A percentile compares a stretch with the other conserved stretches of the same genome.
Conservation (phyloP, 2,329 filamentous ascomycete genomes). For the Claviceps sp. region DNA sequence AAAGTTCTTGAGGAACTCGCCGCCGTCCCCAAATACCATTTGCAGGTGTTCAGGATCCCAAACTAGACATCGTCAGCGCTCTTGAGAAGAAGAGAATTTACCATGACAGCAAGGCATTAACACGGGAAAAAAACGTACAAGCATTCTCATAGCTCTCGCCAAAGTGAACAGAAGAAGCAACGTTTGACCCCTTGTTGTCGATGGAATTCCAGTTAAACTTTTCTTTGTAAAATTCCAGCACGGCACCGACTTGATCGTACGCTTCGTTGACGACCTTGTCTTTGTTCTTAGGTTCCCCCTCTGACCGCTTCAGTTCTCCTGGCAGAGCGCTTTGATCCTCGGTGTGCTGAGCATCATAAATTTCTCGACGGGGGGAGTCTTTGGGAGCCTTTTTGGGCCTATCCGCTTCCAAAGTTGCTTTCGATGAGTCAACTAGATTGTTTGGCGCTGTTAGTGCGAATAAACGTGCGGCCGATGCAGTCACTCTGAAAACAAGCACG, state of each 20-base stretch:
- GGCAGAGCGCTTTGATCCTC: slow-evolving; percentile 25
- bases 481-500: not conserved
- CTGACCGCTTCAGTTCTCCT: slow-evolving; percentile 27
- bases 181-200: slow-evolving; percentile 35
- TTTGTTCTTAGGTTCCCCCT: slow-evolving; percentile 25
- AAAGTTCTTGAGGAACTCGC: slow-evolving; percentile 37
- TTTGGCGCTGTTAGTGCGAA: not conserved
- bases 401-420: not conserved
- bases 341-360: slow-evolving; percentile 30
- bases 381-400: slow-evolving; percentile 9
- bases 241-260: slow-evolving; percentile 35
- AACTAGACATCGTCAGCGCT: slow-evolving; percentile 15
- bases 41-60: slow-evolving; percentile 36
- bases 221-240: slow-evolving; percentile 35
- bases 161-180: slow-evolving; percentile 41
- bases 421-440: not conserved
- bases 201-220: slow-evolving; percentile 38
- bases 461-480: not conserved
- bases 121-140: slow-evolving; percentile 15
- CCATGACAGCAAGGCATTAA: not conserved
- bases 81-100: not conserved
- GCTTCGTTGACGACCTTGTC: slow-evolving; percentile 34
- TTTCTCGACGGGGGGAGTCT: slow-evolving; percentile 24
- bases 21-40: slow-evolving; percentile 45
- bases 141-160: slow-evolving; percentile 37